Percentiles rank a stretch among this genome's conserved stretches.
Evolutionary conservation across 164 flowering plant species (phyloP).

Genomic region (Litsea cubeba): DNA sequence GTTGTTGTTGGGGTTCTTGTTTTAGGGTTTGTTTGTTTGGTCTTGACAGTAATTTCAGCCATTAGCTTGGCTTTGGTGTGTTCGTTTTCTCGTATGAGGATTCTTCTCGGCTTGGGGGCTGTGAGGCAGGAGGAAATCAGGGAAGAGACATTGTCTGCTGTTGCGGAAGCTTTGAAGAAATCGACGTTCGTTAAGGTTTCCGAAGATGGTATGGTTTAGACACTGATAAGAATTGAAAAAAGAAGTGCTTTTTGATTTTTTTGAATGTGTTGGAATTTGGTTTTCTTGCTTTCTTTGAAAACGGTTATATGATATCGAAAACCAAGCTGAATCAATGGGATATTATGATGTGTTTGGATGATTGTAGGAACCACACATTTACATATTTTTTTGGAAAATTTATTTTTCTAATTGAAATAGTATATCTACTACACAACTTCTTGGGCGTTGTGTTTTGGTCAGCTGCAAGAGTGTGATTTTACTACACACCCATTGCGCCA

Average conservation of each 20-base stretch:
- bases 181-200: constrained; percentile 66
- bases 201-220: constrained; percentile 66
- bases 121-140: constrained; percentile 52
- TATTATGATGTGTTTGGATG: neutral
- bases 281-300: neutral
- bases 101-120: constrained; percentile 59
- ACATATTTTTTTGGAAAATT: too few species aligned
- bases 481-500: neutral
- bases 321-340: neutral
- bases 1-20: neutral
- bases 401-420: too few species aligned
- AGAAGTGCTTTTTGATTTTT: neutral
- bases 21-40: neutral
- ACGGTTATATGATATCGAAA: neutral
- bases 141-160: constrained; percentile 63
- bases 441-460: too few species aligned
- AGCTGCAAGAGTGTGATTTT: too few species aligned
- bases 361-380: neutral
- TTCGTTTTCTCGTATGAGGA: constrained; percentile 79
- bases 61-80: constrained; percentile 84
- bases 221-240: too few species aligned
- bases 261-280: neutral
- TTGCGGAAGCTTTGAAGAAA: constrained; percentile 59
- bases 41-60: constrained; percentile 57
- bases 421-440: too few species aligned